Evolutionary conservation across 148 eudicot species (phyloP), one percentile per base, ranked within the genome.

Genomic region (Rhododendron kiyosumense): DNA sequence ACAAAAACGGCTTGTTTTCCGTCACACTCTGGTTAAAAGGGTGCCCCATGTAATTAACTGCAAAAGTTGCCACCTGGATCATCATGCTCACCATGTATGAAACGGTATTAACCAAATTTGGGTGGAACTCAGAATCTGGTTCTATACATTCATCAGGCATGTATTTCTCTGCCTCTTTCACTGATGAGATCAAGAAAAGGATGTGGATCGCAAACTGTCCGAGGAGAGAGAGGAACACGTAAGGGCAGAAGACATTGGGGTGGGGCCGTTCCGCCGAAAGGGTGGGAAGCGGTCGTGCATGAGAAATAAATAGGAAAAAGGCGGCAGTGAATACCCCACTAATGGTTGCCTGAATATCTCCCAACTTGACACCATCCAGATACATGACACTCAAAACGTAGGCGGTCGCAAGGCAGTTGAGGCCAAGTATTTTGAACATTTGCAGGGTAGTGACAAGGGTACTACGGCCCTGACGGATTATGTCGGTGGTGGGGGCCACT

Each of bases 41-140:
- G 87, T 96, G 99, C 3, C 99, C 99, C 93, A 94, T 96, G 90
- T 96, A 96, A 85, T 96, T 96, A 69, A 96, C 99, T 24, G 99
- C 99, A 91, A 96, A 96, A 34, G 98, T 96, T 43, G 99, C 98
- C 81, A 96, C 99, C 88, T 96, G 99, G 63, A 96, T 93, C 99
- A 96, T 96, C 94, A 96, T 65, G 71, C 92, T 92, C 61, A 95
- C 98, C 97, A 95, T 96, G 90, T 96, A 96, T 4, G 97, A 95
- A 69, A 96, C 98, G 0, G 99, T 96, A 59, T 96, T 95, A 49
- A 96, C 98, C 81, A 96, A 90, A 76, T 95, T 96, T 9, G 98
- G 98, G 85, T 96, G 97, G 87, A 96, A 95, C 1, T 89, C 93
- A 0, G 99, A 96, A 85, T 96, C 98, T 0, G 98, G 99, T 76